These are phyloP conservation scores for Xylaria nigripes DNA, from an alignment of 495 filamentous ascomycete species.

Conservation along the genomic window DNA sequence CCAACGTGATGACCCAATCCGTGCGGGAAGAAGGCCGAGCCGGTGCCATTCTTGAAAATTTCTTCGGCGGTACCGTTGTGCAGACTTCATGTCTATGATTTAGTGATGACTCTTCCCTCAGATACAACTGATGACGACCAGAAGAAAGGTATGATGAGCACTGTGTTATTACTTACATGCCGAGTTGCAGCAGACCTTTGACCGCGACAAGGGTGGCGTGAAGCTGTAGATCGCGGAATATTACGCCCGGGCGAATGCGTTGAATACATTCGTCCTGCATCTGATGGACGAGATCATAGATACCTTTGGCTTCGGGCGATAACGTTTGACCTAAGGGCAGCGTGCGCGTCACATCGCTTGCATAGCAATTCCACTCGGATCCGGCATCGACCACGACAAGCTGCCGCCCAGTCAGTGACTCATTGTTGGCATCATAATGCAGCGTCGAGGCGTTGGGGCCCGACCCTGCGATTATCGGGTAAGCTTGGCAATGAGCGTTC, in stretches of 20 bases:
- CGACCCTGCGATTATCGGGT: slow-evolving; percentile 75
- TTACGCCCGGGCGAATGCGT: slow-evolving; percentile 53
- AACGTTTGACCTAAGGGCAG: slow-evolving; percentile 63
- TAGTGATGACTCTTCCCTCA: neutral
- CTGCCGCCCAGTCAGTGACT: slow-evolving; percentile 55
- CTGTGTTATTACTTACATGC: slow-evolving; percentile 35
- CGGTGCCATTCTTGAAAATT: slow-evolving; percentile 58
- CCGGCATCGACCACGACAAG: slow-evolving; percentile 80
- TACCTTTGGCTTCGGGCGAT: slow-evolving; percentile 55
- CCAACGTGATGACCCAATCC: slow-evolving; percentile 86
- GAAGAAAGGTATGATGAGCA: slow-evolving; percentile 17
- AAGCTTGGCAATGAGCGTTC: slow-evolving; percentile 70
- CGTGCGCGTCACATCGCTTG: slow-evolving; percentile 83
- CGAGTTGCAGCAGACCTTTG: slow-evolving; percentile 58
- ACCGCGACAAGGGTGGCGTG: slow-evolving; percentile 67
- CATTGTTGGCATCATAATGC: slow-evolving; percentile 79
- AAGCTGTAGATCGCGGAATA: slow-evolving; percentile 59
- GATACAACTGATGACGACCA: neutral
- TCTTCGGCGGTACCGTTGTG: slow-evolving; percentile 51
- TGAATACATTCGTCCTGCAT: slow-evolving; percentile 79
- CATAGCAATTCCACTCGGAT: slow-evolving; percentile 78
- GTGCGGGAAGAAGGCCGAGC: slow-evolving; percentile 81
- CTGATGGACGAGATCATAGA: slow-evolving; percentile 67
- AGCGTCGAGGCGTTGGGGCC: slow-evolving; percentile 71
- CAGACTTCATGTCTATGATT: slow-evolving; percentile 15